Percentiles rank a stretch among this genome's conserved stretches.
These are phyloP conservation scores for Citrullus colocynthis DNA, from an alignment of 306 rosid genomes.

Conservation along the genomic window DNA sequence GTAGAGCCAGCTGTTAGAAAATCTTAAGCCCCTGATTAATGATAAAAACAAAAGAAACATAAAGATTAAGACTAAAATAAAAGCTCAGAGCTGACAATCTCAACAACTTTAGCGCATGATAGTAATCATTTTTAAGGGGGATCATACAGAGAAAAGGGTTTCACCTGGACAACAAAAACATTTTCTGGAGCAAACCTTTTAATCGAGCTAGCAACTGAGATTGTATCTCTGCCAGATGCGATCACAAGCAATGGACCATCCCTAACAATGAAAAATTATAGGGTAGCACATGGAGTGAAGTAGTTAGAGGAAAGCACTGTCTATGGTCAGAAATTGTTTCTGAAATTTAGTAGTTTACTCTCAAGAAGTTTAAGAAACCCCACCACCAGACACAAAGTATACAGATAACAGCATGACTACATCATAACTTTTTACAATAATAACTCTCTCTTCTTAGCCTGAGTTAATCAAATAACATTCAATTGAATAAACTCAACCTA, in stretches of 20 bases:
- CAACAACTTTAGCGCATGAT: neutral
- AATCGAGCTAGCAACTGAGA: constrained; percentile 64
- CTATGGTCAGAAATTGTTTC: neutral
- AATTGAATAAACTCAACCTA: neutral
- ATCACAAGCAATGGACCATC: constrained; percentile 78
- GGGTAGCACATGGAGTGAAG: neutral
- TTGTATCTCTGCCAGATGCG: constrained; percentile 86
- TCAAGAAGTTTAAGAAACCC: neutral
- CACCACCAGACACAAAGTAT: neutral
- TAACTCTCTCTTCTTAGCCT: neutral
- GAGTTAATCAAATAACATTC: neutral
- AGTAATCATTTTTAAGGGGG: neutral
- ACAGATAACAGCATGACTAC: neutral
- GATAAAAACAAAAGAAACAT: too few species aligned
- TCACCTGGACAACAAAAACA: constrained; percentile 91
- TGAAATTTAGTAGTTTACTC: neutral
- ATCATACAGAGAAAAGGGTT: constrained; percentile 15
- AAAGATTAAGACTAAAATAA: neutral
- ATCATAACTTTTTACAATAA: neutral
- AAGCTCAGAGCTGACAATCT: neutral
- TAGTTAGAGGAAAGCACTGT: neutral
- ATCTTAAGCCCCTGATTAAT: neutral
- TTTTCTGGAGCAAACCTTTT: constrained; percentile 79
- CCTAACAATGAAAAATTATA: constrained; percentile 20
- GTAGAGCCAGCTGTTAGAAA: neutral